Evolutionary conservation across 768 basidiomycete genomes (phyloP), one percentile per base, ranked within the genome.

Genomic region (Leccinum aurantiacum): DNA sequence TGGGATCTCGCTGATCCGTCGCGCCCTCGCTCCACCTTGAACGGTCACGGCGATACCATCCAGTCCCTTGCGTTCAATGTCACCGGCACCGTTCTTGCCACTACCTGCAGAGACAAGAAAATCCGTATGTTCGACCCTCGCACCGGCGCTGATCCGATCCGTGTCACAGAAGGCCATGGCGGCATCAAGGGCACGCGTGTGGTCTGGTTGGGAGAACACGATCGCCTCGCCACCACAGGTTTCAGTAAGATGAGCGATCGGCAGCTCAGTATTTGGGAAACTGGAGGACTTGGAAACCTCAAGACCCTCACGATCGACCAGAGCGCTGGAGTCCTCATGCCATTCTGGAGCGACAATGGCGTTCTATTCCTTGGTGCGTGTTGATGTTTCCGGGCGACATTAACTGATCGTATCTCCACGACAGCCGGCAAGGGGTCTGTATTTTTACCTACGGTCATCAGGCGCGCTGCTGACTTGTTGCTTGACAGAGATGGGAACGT

Each of bases 221-320:
- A 95, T 72, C 86, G 85, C 63, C 84, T 98, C 70, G 93, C 90
- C 14, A 98, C 96, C 14, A 99, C 96, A 14, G 96, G 96, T 0
- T 98, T 98, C 76, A 93, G 91, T 76, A 93, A 87, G 75, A 96
- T 95, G 92, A 93, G 91, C 52, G 96, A 99, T 72, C 83, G 96
- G 9, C 94, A 99, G 74, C 81, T 94, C 35, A 82, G 80, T 57
- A 76, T 99, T 48, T 99, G 95, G 96, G 95, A 98, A 71, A 84
- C 91, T 2, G 84, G 88, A 10, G 80, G 85, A 14, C 74, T 98
- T 56, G 79, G 74, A 44, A 93, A 84, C 70, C 66, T 95, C 63
- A 95, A 93, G 78, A 92, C 84, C 59, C 77, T 86, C 56, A 80
- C 80, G 14, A 78, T 98, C 61, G 96, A 99, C 74, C 93, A 95